These are phyloP conservation scores for Penicillium mononematosum DNA, from an alignment of 495 filamentous ascomycete genomes.

Conservation along the genomic window DNA sequence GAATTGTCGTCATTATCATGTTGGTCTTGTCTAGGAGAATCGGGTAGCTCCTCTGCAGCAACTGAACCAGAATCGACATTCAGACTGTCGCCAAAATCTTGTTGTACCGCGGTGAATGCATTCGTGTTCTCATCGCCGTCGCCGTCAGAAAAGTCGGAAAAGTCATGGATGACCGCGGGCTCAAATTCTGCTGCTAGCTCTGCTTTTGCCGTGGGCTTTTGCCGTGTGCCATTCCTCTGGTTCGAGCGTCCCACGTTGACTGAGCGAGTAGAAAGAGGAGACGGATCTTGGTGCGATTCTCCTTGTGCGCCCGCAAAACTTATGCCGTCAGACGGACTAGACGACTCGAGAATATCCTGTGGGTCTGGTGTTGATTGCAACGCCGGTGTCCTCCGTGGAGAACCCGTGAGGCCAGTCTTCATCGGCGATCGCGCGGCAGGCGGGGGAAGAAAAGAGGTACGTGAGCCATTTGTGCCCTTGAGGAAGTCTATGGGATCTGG, in stretches of 20 bases:
- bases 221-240: constrained; percentile 41
- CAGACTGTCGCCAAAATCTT: constrained; percentile 32
- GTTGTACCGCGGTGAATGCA: constrained; percentile 26
- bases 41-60: constrained; percentile 25
- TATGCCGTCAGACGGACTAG: constrained; percentile 43
- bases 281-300: constrained; percentile 31
- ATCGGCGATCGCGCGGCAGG: constrained; percentile 45
- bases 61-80: constrained; percentile 19
- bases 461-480: constrained; percentile 30
- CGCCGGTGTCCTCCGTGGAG: constrained; percentile 44
- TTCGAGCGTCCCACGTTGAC: constrained; percentile 38
- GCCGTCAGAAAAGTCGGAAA: constrained; percentile 42
- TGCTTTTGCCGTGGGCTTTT: constrained; percentile 38
- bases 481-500: constrained; percentile 47
- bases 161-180: constrained; percentile 21
- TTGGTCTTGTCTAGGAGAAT: constrained; percentile 54
- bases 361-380: constrained; percentile 43
- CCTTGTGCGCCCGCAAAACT: constrained; percentile 19
- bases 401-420: constrained; percentile 43
- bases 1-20: constrained; percentile 58
- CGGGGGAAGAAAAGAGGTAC: constrained; percentile 32
- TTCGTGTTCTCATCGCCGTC: constrained; percentile 44
- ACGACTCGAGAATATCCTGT: constrained; percentile 33
- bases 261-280: constrained; percentile 38
- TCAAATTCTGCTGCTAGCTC: constrained; percentile 30